Evolutionary conservation across 1,284 basidiomycete species (phyloP).

Genomic region (Kwoniella shivajii): DNA sequence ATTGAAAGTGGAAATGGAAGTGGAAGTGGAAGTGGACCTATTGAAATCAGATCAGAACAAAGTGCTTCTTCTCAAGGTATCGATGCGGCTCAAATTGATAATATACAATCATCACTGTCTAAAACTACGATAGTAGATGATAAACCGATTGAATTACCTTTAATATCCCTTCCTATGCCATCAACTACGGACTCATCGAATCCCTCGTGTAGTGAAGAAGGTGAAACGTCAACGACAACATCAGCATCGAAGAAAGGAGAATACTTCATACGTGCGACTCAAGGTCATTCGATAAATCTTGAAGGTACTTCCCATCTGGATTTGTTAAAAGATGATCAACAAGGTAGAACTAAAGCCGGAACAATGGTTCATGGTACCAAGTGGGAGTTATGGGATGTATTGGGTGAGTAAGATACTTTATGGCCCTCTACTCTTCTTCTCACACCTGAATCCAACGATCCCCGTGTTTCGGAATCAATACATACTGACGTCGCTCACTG

Average conservation of each 20-base stretch:
- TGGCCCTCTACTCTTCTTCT: neutral
- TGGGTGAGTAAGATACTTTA: conserved; percentile 40
- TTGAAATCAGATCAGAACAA: neutral
- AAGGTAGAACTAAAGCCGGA: conserved; percentile 36
- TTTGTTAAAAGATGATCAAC: conserved; percentile 36
- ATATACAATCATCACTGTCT: conserved; percentile 16
- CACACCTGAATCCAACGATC: neutral
- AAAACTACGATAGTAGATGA: conserved; percentile 1
- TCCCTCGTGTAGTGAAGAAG: neutral
- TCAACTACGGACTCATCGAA: neutral
- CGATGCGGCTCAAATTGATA: conserved; percentile 31
- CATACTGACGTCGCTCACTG: neutral
- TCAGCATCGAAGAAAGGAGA: conserved; percentile 31
- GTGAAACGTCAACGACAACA: neutral
- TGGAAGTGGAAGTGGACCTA: neutral
- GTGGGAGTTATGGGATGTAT: conserved; percentile 46
- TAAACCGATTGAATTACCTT: conserved; percentile 10
- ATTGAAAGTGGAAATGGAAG: neutral
- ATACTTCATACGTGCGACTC: conserved; percentile 90
- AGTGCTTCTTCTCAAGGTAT: neutral
- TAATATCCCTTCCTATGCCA: conserved; percentile 9
- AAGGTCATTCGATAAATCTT: conserved; percentile 85
- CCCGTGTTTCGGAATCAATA: neutral
- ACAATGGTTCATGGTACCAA: conserved; percentile 52
- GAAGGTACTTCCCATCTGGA: conserved; percentile 61